These are phyloP conservation scores for Asterella californica DNA, from an alignment of 225 moss, liverwort and hornwort species.

Conservation along the genomic window DNA sequence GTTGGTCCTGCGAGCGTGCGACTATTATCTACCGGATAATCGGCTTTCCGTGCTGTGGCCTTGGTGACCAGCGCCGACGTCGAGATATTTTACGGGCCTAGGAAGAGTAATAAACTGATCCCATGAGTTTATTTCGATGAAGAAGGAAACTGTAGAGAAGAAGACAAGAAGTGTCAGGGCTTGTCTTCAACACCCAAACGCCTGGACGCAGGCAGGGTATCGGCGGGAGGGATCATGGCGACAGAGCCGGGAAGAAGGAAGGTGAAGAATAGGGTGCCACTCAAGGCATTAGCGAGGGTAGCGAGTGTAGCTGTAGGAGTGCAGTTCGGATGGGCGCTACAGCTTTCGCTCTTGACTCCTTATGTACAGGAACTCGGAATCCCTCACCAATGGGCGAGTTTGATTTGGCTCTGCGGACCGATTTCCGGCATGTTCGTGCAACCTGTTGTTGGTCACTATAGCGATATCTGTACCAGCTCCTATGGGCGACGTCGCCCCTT, in stretches of 20 bases:
- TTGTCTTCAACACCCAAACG: background rate
- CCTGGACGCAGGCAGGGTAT: background rate
- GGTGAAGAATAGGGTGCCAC: constrained; percentile 43
- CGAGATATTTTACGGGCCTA: background rate
- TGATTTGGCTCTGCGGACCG: constrained; percentile 93
- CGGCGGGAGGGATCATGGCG: background rate
- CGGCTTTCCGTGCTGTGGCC: background rate
- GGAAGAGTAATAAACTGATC: background rate
- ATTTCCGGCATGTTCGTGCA: constrained; percentile 92
- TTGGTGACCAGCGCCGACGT: background rate
- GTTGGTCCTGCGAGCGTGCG: background rate
- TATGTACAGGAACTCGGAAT: constrained; percentile 95
- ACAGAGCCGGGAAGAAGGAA: constrained; percentile 30
- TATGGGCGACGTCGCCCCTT: constrained; percentile 84
- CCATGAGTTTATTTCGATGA: background rate
- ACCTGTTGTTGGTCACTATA: constrained; percentile 82
- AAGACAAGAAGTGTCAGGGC: background rate
- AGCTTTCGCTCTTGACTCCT: constrained; percentile 78
- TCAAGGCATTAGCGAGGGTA: constrained; percentile 44
- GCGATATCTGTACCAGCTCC: constrained; percentile 61
- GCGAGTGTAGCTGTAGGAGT: constrained; percentile 77
- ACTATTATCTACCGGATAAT: background rate
- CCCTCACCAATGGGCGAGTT: constrained; percentile 82
- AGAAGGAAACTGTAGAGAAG: background rate
- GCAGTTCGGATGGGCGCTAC: constrained; percentile 86